Evolutionary conservation across 1,139 yeast species (phyloP).

Genomic region (Geotrichum klebahnii): DNA sequence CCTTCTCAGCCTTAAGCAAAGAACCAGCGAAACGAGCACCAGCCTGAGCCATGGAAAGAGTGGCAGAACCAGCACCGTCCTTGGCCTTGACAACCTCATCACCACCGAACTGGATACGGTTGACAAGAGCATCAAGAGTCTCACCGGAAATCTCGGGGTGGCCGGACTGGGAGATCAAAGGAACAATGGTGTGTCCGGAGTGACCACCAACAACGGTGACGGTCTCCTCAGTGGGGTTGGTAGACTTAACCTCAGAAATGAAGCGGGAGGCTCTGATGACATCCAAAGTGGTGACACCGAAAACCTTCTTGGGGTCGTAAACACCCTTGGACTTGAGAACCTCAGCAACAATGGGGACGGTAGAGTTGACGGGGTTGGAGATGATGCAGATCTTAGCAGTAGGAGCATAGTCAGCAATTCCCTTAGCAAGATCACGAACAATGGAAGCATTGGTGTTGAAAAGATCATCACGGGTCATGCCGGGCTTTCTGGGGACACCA

Average conservation of each 20-base stretch:
- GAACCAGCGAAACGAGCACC: constrained; percentile 86
- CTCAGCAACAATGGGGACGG: constrained; percentile 90
- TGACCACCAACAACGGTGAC: constrained; percentile 95
- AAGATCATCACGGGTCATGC: constrained; percentile 95
- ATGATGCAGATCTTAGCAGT: constrained; percentile 72
- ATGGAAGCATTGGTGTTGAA: constrained; percentile 91
- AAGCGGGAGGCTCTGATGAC: constrained; percentile 86
- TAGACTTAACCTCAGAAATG: constrained; percentile 51
- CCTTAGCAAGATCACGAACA: constrained; percentile 76
- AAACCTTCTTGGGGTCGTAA: constrained; percentile 73
- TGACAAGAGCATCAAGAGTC: constrained; percentile 62
- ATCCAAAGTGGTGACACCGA: constrained; percentile 92
- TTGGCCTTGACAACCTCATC: constrained; percentile 95
- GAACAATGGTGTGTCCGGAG: constrained; percentile 92
- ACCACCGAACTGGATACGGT: constrained; percentile 95
- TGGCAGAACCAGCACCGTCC: constrained; percentile 92
- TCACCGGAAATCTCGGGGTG: constrained; percentile 46
- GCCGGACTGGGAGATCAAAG: constrained; percentile 63
- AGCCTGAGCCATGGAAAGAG: constrained; percentile 95
- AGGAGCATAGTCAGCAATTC: constrained; percentile 70
- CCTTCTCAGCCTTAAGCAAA: constrained; percentile 50
- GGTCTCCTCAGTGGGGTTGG: constrained; percentile 53
- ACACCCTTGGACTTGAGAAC: constrained; percentile 70
- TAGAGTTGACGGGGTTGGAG: constrained; percentile 94
- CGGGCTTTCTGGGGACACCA: constrained; percentile 96